phyloP scores from a whole-genome alignment of 1,284 basidiomycete species.

The Ceratobasidium sp. region DNA sequence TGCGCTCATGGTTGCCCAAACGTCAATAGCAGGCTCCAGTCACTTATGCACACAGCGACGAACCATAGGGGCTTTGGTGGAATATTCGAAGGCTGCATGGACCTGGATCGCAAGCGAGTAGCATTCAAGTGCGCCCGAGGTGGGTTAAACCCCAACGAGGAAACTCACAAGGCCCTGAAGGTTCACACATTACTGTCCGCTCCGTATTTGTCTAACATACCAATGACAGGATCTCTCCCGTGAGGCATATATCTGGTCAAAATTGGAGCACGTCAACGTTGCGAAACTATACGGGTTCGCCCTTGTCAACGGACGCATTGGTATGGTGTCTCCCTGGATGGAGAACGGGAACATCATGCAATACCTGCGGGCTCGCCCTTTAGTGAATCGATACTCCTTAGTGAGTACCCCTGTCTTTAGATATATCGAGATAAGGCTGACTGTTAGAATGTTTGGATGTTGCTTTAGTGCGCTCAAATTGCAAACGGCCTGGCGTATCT shows the following conservation, averaged over 20 bases:
- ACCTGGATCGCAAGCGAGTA: too few relatives aligned
- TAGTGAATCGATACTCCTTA: not conserved
- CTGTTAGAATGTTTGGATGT: not conserved
- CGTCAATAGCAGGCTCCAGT: too few relatives aligned
- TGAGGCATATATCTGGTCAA: not conserved
- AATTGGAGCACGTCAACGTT: not conserved
- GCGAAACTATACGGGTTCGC: not conserved
- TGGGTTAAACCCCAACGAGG: too few relatives aligned
- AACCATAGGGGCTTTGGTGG: too few relatives aligned
- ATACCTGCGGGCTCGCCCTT: not conserved
- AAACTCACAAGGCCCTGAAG: too few relatives aligned
- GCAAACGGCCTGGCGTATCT: not conserved
- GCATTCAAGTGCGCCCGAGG: too few relatives aligned
- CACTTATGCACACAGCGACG: too few relatives aligned
- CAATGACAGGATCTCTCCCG: not conserved
- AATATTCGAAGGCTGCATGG: too few relatives aligned
- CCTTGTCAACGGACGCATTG: not conserved
- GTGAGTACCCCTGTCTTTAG: not conserved
- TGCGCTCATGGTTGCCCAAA: too few relatives aligned
- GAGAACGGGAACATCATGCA: not conserved
- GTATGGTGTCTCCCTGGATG: conserved; percentile 7
- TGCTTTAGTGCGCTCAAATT: not conserved
- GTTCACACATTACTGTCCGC: too few relatives aligned
- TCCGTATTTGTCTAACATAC: too few relatives aligned
- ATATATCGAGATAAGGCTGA: not conserved